These are phyloP conservation scores for Pezicula rhizophila DNA, from an alignment of 2,329 filamentous ascomycete species.

Conservation along the genomic window DNA sequence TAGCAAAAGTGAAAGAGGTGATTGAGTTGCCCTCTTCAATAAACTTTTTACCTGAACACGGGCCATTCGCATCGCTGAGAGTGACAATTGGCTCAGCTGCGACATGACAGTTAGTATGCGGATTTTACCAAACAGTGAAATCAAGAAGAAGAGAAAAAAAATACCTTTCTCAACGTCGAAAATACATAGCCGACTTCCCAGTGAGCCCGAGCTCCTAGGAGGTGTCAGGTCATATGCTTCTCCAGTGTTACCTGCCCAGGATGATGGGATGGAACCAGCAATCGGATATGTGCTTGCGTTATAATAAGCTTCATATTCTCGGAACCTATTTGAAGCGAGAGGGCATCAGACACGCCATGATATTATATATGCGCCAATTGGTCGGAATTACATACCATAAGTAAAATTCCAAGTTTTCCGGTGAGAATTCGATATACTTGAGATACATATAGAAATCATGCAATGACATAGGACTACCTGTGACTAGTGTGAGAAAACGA, in stretches of 20 bases:
- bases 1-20: neutral
- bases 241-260: neutral
- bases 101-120: neutral
- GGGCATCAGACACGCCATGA: neutral
- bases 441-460: constrained; percentile 47
- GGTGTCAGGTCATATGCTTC: no score
- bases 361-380: neutral
- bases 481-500: neutral
- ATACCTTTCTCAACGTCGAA: neutral
- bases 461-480: constrained; percentile 41
- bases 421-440: constrained; percentile 42
- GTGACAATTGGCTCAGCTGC: neutral
- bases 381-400: constrained; percentile 32
- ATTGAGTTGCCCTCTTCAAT: neutral
- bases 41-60: neutral
- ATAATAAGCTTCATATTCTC: constrained; percentile 33
- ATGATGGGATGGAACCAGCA: neutral
- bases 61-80: neutral
- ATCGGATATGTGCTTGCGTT: neutral
- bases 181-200: neutral
- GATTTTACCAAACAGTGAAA: neutral
- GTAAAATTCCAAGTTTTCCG: constrained; percentile 45
- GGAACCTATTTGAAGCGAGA: constrained; percentile 30
- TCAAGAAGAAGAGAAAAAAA: neutral
- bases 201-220: neutral